These are phyloP conservation scores for Hypoxylon sp. DNA, from an alignment of 2,329 filamentous ascomycete species.

Conservation along the genomic window DNA sequence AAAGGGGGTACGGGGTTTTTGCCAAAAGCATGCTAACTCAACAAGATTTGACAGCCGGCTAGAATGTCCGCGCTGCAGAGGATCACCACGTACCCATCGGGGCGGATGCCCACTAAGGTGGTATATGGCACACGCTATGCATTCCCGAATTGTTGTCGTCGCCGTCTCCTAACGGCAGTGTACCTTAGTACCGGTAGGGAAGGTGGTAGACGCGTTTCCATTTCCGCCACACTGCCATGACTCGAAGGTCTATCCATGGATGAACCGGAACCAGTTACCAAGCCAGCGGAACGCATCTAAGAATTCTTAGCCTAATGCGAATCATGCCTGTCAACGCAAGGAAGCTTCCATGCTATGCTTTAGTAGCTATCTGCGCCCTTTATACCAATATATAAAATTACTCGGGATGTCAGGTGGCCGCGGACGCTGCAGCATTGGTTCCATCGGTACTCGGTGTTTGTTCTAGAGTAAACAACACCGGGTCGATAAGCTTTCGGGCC, in stretches of 20 bases:
- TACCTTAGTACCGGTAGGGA: constrained; percentile 30
- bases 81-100: constrained; percentile 40
- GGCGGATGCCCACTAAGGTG: constrained; percentile 41
- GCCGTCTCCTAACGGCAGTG: constrained; percentile 30
- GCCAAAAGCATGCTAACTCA: constrained; percentile 44
- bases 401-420: constrained; percentile 5
- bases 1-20: constrained; percentile 43
- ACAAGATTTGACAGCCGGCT: constrained; percentile 48
- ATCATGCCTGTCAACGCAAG: constrained; percentile 34
- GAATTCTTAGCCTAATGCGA: constrained; percentile 36
- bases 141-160: constrained; percentile 41
- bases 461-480: constrained; percentile 20
- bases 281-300: constrained; percentile 37
- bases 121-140: constrained; percentile 32
- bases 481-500: constrained; percentile 21
- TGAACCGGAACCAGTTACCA: constrained; percentile 31
- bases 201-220: constrained; percentile 24
- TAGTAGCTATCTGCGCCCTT: constrained; percentile 8
- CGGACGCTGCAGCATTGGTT: constrained; percentile 16
- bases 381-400: constrained; percentile 14
- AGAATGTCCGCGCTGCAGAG: constrained; percentile 35
- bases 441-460: constrained; percentile 29
- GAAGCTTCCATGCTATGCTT: constrained; percentile 26
- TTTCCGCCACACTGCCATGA: constrained; percentile 41
- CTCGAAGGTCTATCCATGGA: constrained; percentile 28